A percentile compares a stretch with the other conserved stretches of the same genome.
These are phyloP conservation scores for Pelargonium fulgidum DNA, from an alignment of 441 rosid genomes.

Conservation along the genomic window DNA sequence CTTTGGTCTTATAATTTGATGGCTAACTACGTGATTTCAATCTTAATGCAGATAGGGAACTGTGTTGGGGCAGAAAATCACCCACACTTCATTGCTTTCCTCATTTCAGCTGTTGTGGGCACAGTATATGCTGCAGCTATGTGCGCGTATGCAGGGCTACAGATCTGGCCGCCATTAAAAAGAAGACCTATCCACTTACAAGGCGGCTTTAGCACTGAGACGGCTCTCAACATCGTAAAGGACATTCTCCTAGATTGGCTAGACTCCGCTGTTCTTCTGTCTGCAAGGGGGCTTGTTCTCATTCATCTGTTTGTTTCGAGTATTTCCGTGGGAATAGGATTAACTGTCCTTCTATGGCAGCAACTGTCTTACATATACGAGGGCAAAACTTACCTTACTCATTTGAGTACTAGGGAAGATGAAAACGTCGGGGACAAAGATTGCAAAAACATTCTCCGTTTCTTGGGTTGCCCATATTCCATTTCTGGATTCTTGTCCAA, in stretches of 20 bases:
- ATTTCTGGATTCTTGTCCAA: slow-evolving; percentile 48
- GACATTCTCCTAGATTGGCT: slow-evolving; percentile 39
- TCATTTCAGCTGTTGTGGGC: slow-evolving; percentile 61
- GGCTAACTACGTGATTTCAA: background rate
- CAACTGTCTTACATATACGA: slow-evolving; percentile 68
- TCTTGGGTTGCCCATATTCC: slow-evolving; percentile 57
- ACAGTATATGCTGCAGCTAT: slow-evolving; percentile 46
- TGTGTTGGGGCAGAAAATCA: slow-evolving; percentile 96
- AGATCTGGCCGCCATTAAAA: slow-evolving; percentile 48
- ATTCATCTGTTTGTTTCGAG: slow-evolving; percentile 68
- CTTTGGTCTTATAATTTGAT: background rate
- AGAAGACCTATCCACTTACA: slow-evolving; percentile 15
- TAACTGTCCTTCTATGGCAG: slow-evolving; percentile 72
- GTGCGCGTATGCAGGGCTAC: slow-evolving; percentile 40
- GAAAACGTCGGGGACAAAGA: slow-evolving; percentile 45
- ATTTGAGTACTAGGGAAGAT: slow-evolving; percentile 46
- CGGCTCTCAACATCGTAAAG: slow-evolving; percentile 37
- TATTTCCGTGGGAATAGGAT: slow-evolving; percentile 60
- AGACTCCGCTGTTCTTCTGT: slow-evolving; percentile 45
- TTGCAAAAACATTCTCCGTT: slow-evolving; percentile 56
- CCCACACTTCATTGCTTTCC: slow-evolving; percentile 58
- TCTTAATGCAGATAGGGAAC: slow-evolving; percentile 72
- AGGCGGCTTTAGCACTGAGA: slow-evolving; percentile 17
- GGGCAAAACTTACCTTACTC: slow-evolving; percentile 72
- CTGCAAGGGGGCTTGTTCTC: slow-evolving; percentile 62